Percentiles rank a stretch among this genome's conserved stretches.
Conservation (phyloP, 495 filamentous ascomycete genomes). For the Sordaria brevicollis region DNA sequence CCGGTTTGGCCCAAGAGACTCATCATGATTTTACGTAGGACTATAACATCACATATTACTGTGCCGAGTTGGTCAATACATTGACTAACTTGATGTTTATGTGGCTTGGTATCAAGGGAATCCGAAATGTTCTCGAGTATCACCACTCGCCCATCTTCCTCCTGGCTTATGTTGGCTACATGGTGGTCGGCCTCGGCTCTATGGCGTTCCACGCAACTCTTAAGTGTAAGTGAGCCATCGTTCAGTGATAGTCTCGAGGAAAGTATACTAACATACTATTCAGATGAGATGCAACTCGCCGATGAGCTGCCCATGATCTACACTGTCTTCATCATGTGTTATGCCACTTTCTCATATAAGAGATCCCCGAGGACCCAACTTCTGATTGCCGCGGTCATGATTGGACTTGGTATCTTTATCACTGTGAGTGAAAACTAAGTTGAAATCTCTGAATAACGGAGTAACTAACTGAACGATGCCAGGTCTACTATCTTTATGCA, state of each 20-base stretch:
- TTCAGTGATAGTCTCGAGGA: not conserved
- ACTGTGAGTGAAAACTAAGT: constrained; percentile 38
- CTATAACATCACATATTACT: constrained; percentile 39
- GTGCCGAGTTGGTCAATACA: constrained; percentile 42
- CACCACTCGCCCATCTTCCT: constrained; percentile 64
- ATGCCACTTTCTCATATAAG: constrained; percentile 72
- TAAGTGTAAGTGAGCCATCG: constrained; percentile 48
- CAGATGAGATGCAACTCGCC: constrained; percentile 95
- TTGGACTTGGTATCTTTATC: constrained; percentile 63
- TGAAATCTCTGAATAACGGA: not conserved
- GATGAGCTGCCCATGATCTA: constrained; percentile 98
- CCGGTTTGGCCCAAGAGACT: not conserved
- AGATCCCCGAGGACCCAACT: constrained; percentile 43
- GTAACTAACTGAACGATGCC: not conserved
- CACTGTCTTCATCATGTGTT: constrained; percentile 80
- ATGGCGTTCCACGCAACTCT: constrained; percentile 76
- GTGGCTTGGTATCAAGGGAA: constrained; percentile 59
- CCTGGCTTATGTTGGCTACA: constrained; percentile 61
- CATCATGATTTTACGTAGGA: constrained; percentile 22
- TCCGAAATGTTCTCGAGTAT: constrained; percentile 57
- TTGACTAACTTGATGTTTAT: constrained; percentile 77
- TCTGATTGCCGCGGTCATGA: constrained; percentile 49
- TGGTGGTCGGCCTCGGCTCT: constrained; percentile 70
- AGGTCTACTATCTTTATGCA: constrained; percentile 83
- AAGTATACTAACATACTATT: constrained; percentile 5